These are phyloP conservation scores for Podospora anserina DNA, from an alignment of 495 filamentous ascomycete genomes.

Conservation along the genomic window DNA sequence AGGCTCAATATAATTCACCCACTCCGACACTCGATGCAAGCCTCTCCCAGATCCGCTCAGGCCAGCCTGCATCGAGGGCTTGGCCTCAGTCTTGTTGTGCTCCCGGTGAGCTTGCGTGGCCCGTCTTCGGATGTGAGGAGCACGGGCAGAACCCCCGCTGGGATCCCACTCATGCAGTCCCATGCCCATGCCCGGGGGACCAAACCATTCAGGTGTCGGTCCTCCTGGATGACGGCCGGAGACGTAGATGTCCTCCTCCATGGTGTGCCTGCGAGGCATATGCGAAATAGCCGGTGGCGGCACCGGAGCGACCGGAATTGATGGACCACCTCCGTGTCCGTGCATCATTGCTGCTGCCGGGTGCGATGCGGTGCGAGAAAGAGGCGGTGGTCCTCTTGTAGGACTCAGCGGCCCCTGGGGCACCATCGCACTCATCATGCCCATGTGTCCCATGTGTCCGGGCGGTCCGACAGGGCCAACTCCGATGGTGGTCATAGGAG, in stretches of 20 bases:
- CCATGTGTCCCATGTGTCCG: constrained; percentile 21
- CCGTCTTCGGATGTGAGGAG: constrained; percentile 29
- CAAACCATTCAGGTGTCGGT: constrained; percentile 19
- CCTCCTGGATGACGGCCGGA: constrained; percentile 19
- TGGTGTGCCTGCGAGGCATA: constrained; percentile 38
- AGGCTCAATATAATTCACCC: constrained; percentile 46
- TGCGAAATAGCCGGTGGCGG: constrained; percentile 28
- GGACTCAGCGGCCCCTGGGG: constrained; percentile 24
- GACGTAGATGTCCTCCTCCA: constrained; percentile 42
- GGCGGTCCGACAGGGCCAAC: constrained; percentile 14
- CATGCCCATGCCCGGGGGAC: constrained; percentile 15
- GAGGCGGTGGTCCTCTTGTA: constrained; percentile 22
- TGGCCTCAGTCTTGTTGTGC: constrained; percentile 30
- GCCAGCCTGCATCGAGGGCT: constrained; percentile 44
- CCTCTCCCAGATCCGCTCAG: constrained; percentile 45
- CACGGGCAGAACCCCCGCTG: constrained; percentile 25
- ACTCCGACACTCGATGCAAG: constrained; percentile 47
- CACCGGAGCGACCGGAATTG: constrained; percentile 6
- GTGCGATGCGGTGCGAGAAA: constrained; percentile 28
- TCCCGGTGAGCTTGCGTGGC: constrained; percentile 25
- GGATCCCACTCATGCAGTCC: constrained; percentile 11
- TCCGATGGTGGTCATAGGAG: constrained; percentile 18
- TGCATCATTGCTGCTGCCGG: constrained; percentile 21
- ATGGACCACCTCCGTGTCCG: constrained; percentile 31
- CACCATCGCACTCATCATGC: constrained; percentile 21